Percentiles rank a stretch among this genome's conserved stretches.
Conservation (phyloP, 116 monocot species). For the Zostera marina region DNA sequence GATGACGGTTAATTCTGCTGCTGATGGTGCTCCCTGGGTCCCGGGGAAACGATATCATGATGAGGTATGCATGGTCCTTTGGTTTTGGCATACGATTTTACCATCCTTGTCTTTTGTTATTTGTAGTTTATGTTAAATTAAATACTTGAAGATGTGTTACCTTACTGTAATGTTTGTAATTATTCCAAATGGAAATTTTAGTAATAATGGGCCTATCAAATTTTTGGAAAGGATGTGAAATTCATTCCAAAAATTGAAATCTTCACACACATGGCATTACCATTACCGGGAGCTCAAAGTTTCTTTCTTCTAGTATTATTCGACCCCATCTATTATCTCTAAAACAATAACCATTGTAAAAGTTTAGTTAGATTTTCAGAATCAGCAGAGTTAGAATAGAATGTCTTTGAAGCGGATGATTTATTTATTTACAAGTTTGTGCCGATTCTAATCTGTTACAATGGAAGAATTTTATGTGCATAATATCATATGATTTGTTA, state of each 20-base stretch:
- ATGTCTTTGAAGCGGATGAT: too few relatives aligned
- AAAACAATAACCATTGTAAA: too few relatives aligned
- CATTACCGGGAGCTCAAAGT: not conserved
- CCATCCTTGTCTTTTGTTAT: not conserved
- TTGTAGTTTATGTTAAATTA: not conserved
- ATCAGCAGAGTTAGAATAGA: too few relatives aligned
- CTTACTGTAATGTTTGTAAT: not conserved
- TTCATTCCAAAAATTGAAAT: not conserved
- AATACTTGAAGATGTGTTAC: not conserved
- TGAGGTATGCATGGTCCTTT: constrained; percentile 32
- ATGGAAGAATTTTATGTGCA: not conserved
- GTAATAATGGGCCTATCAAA: not conserved
- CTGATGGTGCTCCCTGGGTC: constrained; percentile 19
- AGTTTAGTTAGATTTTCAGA: too few relatives aligned
- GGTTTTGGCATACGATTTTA: not conserved
- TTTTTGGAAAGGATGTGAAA: not conserved
- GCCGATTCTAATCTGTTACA: not conserved
- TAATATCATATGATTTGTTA: not conserved
- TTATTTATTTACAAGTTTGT: too few relatives aligned
- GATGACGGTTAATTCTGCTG: constrained; percentile 12
- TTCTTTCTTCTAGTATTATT: not conserved
- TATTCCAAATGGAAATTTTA: not conserved
- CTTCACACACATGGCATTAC: not conserved
- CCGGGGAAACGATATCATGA: constrained; percentile 33
- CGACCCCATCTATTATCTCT: too few relatives aligned